Evolutionary conservation across 2,329 filamentous ascomycete species (phyloP), one percentile per base, ranked within the genome.

Genomic region (Daldinia sp.): DNA sequence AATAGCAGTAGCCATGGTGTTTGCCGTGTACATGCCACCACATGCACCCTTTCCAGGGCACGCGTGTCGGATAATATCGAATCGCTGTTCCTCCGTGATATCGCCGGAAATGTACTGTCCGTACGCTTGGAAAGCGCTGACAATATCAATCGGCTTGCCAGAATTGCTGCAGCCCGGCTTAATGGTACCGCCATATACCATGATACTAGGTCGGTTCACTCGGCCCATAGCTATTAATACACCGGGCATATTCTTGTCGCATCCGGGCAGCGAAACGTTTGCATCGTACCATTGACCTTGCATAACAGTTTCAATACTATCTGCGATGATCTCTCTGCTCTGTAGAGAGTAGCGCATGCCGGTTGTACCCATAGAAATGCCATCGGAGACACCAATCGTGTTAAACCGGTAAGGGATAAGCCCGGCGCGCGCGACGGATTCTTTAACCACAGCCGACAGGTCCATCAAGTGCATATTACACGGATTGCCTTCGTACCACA

Each of bases 171-270:
- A 97, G 47, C 95, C 95, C 34, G 95, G 92, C 76, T 91, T 89
- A 77, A 98, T 99, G 39, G 92, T 93, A 49, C 95, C 95, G 70
- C 95, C 95, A 75, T 99, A 99, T 27, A 99, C 92, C 95, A 99
- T 99, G 75, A 99, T 84, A 72, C 92, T 93, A 27, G 95, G 95
- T 47, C 95, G 85, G 82, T 99, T 98, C 69, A 97, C 88, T 71
- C 95, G 87, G 34, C 93, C 94, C 92, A 97, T 97, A 58, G 94
- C 95, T 74, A 95, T 95, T 72, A 93, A 81, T 10, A 95, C 92
- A 78, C 92, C 92, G 1, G 93, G 93, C 95, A 99, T 98, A 82
- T 99, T 99, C 88, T 99, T 99, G 85, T 99, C 95, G 80, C 95
- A 99, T 49, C 95, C 95, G 11, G 95, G 95, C 72, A 99, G 91